phyloP scores from a whole-genome alignment of 179 eudicot species.

The Beta lomatogona region DNA sequence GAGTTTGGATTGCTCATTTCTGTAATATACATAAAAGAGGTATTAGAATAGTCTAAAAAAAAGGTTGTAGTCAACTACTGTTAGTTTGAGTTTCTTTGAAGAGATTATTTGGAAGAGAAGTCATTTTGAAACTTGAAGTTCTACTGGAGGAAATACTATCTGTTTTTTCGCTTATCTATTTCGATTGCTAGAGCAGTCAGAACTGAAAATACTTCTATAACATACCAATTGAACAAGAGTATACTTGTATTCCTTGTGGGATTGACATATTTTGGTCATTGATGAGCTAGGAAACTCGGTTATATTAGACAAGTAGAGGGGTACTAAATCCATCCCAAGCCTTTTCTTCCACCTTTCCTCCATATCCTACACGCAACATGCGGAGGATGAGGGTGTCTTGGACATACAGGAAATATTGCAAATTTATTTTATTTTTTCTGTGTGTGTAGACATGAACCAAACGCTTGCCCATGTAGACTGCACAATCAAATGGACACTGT shows the following conservation, averaged over 20 bases:
- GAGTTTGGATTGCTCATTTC: too few species aligned
- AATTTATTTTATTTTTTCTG: background rate
- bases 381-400: background rate
- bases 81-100: background rate
- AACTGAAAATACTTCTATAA: background rate
- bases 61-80: too few species aligned
- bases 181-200: background rate
- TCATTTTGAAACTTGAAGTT: background rate
- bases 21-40: background rate
- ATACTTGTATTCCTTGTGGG: background rate
- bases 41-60: background rate
- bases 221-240: background rate
- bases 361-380: background rate
- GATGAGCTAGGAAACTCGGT: background rate
- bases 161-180: background rate
- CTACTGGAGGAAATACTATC: background rate
- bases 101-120: background rate
- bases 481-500: too few species aligned
- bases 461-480: too few species aligned
- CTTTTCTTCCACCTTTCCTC: too few species aligned
- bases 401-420: background rate
- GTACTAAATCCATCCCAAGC: too few species aligned
- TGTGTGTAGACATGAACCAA: background rate
- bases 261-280: background rate
- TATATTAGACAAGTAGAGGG: background rate